phyloP scores from a whole-genome alignment of 2,329 filamentous ascomycete genomes.

The Xylariaceae sp. region DNA sequence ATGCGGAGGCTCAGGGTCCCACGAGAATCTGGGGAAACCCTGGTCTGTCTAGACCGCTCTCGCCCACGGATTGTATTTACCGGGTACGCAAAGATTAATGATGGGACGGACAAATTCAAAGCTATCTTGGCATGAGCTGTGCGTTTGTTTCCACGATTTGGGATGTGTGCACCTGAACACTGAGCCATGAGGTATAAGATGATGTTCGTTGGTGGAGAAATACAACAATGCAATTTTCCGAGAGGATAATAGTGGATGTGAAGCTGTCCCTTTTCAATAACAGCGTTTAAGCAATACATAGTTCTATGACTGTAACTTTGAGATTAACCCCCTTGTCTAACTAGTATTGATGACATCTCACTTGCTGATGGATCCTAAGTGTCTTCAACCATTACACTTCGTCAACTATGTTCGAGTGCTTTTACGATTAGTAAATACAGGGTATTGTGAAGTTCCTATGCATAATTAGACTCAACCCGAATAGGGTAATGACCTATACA shows the following conservation, averaged over 20 bases:
- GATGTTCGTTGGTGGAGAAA: conserved; percentile 28
- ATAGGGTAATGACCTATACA: neutral
- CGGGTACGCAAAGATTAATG: neutral
- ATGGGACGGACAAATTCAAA: conserved; percentile 24
- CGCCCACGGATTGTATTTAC: neutral
- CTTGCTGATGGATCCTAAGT: too few species aligned
- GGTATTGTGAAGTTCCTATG: conserved; percentile 21
- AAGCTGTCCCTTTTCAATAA: too few species aligned
- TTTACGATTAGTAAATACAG: neutral
- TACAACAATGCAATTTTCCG: neutral
- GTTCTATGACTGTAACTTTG: too few species aligned
- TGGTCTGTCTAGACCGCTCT: neutral
- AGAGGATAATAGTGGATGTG: neutral
- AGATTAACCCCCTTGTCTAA: too few species aligned
- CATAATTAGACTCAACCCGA: neutral
- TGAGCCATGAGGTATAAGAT: neutral
- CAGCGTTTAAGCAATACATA: too few species aligned
- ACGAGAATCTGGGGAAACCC: conserved; percentile 14
- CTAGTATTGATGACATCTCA: too few species aligned
- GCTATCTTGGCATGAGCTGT: conserved; percentile 17
- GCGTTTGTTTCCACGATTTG: neutral
- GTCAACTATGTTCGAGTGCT: too few species aligned
- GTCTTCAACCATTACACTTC: too few species aligned
- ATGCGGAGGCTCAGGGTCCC: conserved; percentile 13
- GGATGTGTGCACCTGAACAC: too few species aligned